A percentile compares a stretch with the other conserved stretches of the same genome.
phyloP scores from a whole-genome alignment of 768 basidiomycete species.

The Phaeolepiota aurea region DNA sequence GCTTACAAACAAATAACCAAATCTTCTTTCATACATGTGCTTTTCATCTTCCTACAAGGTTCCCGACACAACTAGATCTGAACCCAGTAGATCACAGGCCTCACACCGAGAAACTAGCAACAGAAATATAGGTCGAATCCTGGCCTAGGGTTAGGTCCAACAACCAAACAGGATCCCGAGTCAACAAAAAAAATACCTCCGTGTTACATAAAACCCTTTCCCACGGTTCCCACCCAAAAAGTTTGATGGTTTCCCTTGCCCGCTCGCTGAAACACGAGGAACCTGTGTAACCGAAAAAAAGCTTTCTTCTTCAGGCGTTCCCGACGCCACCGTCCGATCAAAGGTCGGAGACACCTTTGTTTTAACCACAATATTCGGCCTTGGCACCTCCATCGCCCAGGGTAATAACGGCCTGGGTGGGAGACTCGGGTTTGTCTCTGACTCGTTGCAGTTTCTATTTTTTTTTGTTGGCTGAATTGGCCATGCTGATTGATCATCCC shows the following conservation, averaged over 20 bases:
- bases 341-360: not conserved
- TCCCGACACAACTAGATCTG: not conserved
- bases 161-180: conserved; percentile 10
- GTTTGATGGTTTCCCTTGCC: conserved; percentile 1
- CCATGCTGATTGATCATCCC: too few species aligned
- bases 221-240: conserved; percentile 1
- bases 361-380: not conserved
- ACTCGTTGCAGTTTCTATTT: not conserved
- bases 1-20: conserved; percentile 16
- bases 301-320: not conserved
- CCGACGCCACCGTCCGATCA: not conserved
- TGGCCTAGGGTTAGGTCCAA: conserved; percentile 17
- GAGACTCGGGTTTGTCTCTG: too few species aligned
- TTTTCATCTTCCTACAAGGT: conserved; percentile 13
- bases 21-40: conserved; percentile 8
- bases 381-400: not conserved
- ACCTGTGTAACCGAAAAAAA: too few species aligned
- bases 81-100: conserved; percentile 1
- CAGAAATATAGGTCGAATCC: conserved; percentile 4
- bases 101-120: conserved; percentile 7
- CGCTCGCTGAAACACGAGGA: conserved; percentile 1
- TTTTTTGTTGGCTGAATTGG: too few species aligned
- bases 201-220: conserved; percentile 18
- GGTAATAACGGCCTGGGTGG: not conserved
- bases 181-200: conserved; percentile 16